Evolutionary conservation across 2,329 filamentous ascomycete genomes (phyloP).

Genomic region (Sodiomyces alkalinus): DNA sequence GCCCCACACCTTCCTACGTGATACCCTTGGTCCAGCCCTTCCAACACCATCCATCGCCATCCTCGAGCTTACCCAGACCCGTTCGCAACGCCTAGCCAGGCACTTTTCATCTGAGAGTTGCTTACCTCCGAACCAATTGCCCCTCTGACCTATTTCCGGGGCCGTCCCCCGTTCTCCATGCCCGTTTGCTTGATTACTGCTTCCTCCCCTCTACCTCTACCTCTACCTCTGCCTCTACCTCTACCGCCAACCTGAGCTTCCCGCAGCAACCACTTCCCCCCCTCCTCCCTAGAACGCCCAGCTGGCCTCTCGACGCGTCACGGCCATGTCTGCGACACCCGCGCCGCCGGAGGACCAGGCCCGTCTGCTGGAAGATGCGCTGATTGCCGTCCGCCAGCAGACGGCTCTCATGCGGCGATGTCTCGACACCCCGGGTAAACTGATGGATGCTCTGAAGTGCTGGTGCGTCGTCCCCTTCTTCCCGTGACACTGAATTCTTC

Average conservation of each 20-base stretch:
- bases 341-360: slow-evolving; percentile 66
- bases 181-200: background rate
- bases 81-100: no score
- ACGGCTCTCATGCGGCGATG: slow-evolving; percentile 95
- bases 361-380: slow-evolving; percentile 90
- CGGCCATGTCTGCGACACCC: slow-evolving; percentile 31
- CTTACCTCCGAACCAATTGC: no score
- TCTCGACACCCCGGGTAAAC: slow-evolving; percentile 89
- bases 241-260: background rate
- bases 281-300: no score
- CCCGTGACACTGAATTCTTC: no score
- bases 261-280: no score
- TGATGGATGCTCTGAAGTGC: slow-evolving; percentile 99
- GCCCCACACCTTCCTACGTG: no score
- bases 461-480: slow-evolving; percentile 62
- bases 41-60: no score
- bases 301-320: slow-evolving; percentile 5
- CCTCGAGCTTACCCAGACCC: no score
- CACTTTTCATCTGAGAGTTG: no score
- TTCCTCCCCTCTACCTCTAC: background rate
- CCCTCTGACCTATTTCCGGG: no score
- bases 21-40: no score
- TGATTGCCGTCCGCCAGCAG: slow-evolving; percentile 93
- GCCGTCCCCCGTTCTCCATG: background rate
- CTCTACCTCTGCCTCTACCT: background rate